Evolutionary conservation across 2,329 filamentous ascomycete genomes (phyloP).

Genomic region (Ascochyta lentis): DNA sequence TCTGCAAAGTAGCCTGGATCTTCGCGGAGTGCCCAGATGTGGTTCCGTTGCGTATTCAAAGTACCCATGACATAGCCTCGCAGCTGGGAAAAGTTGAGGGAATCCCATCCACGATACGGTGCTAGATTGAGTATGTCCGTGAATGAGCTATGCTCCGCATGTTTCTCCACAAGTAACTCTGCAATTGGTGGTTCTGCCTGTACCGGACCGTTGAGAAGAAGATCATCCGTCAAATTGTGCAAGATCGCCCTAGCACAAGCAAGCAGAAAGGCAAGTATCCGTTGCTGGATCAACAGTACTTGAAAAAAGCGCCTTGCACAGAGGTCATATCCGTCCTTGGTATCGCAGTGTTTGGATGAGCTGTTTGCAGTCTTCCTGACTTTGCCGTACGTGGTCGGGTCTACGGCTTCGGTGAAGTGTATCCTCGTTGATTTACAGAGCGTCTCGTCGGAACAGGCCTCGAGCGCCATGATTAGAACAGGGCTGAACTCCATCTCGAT

Average conservation of each 20-base stretch:
- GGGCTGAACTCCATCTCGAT: constrained; percentile 7
- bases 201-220: neutral
- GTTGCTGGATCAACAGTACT: constrained; percentile 1
- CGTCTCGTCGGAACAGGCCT: neutral
- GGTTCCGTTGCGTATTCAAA: neutral
- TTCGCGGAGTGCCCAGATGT: constrained; percentile 14
- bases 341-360: neutral
- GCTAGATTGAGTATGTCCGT: constrained; percentile 2
- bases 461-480: neutral
- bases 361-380: neutral
- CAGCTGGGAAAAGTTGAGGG: neutral
- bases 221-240: neutral
- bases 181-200: too few species aligned
- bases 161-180: too few species aligned
- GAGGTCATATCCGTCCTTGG: neutral
- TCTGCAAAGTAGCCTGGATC: constrained; percentile 18
- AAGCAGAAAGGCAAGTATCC: constrained; percentile 6
- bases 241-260: constrained; percentile 3
- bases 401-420: constrained; percentile 2
- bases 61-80: neutral
- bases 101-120: constrained; percentile 4
- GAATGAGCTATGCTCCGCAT: neutral
- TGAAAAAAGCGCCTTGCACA: neutral
- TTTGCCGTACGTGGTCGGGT: neutral
- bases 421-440: neutral